Conservation (phyloP, 768 basidiomycete species). For the Mycena vulgaris region DNA sequence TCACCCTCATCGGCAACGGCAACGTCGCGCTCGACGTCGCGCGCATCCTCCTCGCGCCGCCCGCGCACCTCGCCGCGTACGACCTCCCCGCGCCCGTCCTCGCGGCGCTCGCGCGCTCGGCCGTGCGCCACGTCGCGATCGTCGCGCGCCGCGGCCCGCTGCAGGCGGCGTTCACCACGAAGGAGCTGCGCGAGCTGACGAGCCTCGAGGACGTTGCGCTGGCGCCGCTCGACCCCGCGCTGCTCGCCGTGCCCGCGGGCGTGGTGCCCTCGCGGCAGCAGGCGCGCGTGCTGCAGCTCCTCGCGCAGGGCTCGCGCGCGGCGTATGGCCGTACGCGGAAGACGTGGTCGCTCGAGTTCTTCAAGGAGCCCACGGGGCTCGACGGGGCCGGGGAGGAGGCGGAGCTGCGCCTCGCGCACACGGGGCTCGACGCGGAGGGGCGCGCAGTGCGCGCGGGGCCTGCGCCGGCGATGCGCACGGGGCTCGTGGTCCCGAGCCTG, state of each 20-base stretch:
- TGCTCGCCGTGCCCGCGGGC: constrained; percentile 57
- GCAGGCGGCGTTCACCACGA: constrained; percentile 92
- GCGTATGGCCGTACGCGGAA: constrained; percentile 65
- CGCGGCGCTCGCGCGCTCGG: constrained; percentile 71
- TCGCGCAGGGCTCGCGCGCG: constrained; percentile 74
- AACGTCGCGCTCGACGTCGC: constrained; percentile 96
- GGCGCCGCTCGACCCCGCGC: constrained; percentile 67
- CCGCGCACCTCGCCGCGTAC: constrained; percentile 72
- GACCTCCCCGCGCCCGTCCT: constrained; percentile 88
- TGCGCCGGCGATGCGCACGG: constrained; percentile 69
- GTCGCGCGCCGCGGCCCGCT: constrained; percentile 90
- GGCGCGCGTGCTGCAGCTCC: constrained; percentile 74
- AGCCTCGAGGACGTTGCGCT: constrained; percentile 76
- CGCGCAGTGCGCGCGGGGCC: constrained; percentile 71
- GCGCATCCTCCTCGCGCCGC: constrained; percentile 86
- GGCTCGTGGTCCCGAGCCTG: constrained; percentile 88
- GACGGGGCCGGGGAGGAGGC: constrained; percentile 43
- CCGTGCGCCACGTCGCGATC: constrained; percentile 84
- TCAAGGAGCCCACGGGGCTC: constrained; percentile 76
- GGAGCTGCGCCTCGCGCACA: constrained; percentile 73
- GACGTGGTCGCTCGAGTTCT: constrained; percentile 89
- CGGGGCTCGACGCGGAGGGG: constrained; percentile 64
- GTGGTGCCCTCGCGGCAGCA: constrained; percentile 72
- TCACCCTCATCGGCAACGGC: constrained; percentile 93
- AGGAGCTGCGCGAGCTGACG: constrained; percentile 92